These are phyloP conservation scores for Peronosclerospora sorghi DNA, from an alignment of 352 stramenopile genomes.

Conservation along the genomic window DNA sequence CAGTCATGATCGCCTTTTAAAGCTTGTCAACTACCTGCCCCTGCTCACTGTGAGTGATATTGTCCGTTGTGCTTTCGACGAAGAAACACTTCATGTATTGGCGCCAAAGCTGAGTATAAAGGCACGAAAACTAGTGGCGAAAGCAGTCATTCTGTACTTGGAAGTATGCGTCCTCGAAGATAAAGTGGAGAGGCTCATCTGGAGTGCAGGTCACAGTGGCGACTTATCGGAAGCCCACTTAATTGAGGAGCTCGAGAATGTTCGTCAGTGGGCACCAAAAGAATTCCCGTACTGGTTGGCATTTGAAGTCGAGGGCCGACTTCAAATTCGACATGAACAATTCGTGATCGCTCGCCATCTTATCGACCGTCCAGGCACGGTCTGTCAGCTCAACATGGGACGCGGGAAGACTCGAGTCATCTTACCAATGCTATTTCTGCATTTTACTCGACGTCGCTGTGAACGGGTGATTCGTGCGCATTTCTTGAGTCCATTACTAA, in stretches of 20 bases:
- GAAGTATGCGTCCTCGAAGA: slow-evolving; percentile 72
- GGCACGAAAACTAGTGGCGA: slow-evolving; percentile 11
- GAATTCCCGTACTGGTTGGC: slow-evolving; percentile 75
- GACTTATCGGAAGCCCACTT: slow-evolving; percentile 11
- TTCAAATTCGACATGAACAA: slow-evolving; percentile 81
- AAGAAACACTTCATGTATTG: slow-evolving; percentile 19
- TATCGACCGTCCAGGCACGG: slow-evolving; percentile 44
- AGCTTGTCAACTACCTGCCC: slow-evolving; percentile 14
- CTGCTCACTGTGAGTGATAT: slow-evolving; percentile 25
- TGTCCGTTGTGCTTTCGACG: slow-evolving; percentile 26
- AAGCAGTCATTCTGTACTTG: slow-evolving; percentile 22
- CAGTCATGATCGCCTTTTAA: slow-evolving; percentile 10
- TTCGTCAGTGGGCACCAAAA: slow-evolving; percentile 30
- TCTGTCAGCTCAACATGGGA: too few species aligned
- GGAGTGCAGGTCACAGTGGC: neutral
- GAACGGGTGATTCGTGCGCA: slow-evolving; percentile 32
- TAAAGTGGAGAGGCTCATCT: slow-evolving; percentile 38
- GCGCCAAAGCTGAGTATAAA: slow-evolving; percentile 14
- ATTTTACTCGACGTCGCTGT: slow-evolving; percentile 24
- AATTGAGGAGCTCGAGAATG: slow-evolving; percentile 30
- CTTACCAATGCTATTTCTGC: slow-evolving; percentile 79
- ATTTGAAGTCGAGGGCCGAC: slow-evolving; percentile 72
- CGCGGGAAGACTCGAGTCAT: slow-evolving; percentile 81
- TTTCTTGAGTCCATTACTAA: too few species aligned
- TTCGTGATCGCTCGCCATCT: slow-evolving; percentile 70